Evolutionary conservation across 2,329 filamentous ascomycete genomes (phyloP), one percentile per base, ranked within the genome.

Genomic region (Pyricularia grisea): DNA sequence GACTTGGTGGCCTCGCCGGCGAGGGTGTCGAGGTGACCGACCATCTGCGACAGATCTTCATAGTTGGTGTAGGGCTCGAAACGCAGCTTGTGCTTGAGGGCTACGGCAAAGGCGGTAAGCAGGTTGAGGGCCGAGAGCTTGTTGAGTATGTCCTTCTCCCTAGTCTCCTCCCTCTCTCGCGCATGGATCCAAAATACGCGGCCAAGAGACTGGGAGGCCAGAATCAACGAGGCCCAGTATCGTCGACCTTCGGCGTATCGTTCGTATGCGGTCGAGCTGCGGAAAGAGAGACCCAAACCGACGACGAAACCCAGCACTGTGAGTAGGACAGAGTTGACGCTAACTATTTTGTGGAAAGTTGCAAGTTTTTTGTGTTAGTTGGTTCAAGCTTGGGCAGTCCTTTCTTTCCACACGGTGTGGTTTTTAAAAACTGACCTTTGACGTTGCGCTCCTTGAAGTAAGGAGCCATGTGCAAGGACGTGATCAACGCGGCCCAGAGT

Each of bases 251-350:
- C 85, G 28, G 80, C 81, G 74, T 84, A 85, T 69, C 90, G 86
- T 78, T 94, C 92, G 74, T 94, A 94, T 10, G 91, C 91, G 3
- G 91, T 92, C 0, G 90, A 90, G 71, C 87, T 92, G 68, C 91
- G 89, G 81, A 94, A 93, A 25, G 90, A 92, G 71, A 94, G 82
- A 14, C 90, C 86, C 75, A 94, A 79, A 85, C 90, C 89, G 75
- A 94, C 91, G 70, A 94, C 90, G 79, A 94, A 94, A 88, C 92
- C 92, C 31, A 92, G 87, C n/a, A 94, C 88, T 0, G 91, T 94
- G 64, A 94, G 83, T n/a, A 94, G 83, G 63, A 92, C 84, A n/a
- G 83, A 87, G 75, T 85, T 84, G 71, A 93, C 87, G 65, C 83
- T 84, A 65, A 79, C 76, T 79, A 25, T 31, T 17, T 10, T 9